These are phyloP conservation scores for Corynascus novoguineensis DNA, from an alignment of 495 filamentous ascomycete genomes.

Conservation along the genomic window DNA sequence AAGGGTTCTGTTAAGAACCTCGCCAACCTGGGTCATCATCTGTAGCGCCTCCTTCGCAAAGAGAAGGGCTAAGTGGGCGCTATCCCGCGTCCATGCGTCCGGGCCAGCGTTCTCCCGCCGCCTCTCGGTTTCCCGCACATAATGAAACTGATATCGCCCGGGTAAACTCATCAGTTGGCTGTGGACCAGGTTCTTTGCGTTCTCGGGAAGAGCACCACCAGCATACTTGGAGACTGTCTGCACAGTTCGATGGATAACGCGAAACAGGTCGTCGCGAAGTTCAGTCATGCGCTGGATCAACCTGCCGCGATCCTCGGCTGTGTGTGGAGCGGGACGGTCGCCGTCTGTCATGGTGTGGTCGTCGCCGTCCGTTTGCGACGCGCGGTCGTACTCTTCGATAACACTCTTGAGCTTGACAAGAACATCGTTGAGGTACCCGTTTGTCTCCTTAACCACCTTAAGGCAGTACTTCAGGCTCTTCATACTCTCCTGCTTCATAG, in stretches of 20 bases:
- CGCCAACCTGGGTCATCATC: constrained; percentile 80
- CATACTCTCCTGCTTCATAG: constrained; percentile 80
- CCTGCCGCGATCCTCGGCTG: constrained; percentile 34
- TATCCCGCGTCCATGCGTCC: constrained; percentile 36
- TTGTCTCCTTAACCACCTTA: constrained; percentile 67
- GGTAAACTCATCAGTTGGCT: constrained; percentile 74
- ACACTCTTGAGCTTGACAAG: constrained; percentile 63
- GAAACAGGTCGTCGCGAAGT: constrained; percentile 67
- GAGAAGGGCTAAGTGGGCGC: constrained; percentile 66
- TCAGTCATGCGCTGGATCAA: constrained; percentile 58
- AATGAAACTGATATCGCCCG: constrained; percentile 60
- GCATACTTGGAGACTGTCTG: constrained; percentile 77
- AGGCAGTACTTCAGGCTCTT: constrained; percentile 72
- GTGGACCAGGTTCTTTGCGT: constrained; percentile 70
- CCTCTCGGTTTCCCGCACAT: constrained; percentile 41
- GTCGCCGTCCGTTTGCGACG: constrained; percentile 18
- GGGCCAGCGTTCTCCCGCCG: constrained; percentile 34
- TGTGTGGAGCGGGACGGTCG: constrained; percentile 21
- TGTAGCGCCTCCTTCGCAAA: constrained; percentile 83
- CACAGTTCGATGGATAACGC: constrained; percentile 69
- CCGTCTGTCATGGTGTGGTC: constrained; percentile 20
- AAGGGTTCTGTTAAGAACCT: constrained; percentile 76
- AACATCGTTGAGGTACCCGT: constrained; percentile 63
- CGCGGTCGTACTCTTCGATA: constrained; percentile 69
- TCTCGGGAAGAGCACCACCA: constrained; percentile 76